Evolutionary conservation across 306 rosid species (phyloP), one percentile per base, ranked within the genome.

Genomic region (Luffa acutangula): DNA sequence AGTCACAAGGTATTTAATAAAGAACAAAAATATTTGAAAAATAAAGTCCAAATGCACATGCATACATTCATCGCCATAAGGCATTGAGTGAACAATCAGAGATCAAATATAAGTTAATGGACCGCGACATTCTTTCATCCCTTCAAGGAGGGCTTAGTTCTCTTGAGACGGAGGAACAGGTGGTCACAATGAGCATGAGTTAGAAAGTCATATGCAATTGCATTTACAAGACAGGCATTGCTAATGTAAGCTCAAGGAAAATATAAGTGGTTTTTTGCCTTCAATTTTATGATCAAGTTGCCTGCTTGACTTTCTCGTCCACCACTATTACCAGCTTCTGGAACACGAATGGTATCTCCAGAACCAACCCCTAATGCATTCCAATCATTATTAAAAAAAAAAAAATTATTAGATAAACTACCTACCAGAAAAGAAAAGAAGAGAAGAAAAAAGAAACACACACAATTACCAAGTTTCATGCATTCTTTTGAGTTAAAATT

Each of bases 281-380:
- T 95, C 80, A 95, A 79, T 85, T 89, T 91, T 76, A 95, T 92
- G 83, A 86, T 84, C 69, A 95, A 83, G 86, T 86, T 90, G 83
- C 99, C 97, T 74, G 95, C 77, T 43, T 80, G 93, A 67, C 86
- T 90, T 81, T 93, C 91, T 81, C 83, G 85, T 81, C 90, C 86
- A 60, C 91, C 96, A 56, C 89, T 85, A 90, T 87, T 88, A 80
- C 99, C 99, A 83, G 91, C 99, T 85, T 87, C 96, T 49, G 97
- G 97, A 72, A 95, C 93, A 82, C 94, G 92, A 82, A 95, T 93
- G 78, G 96, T 90, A 85, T 95, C 99, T 74, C 97, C 99, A 14
- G 91, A 84, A 80, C 90, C 97, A 82, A 95, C 94, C 37, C 99
- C 99, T 95, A 78, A 42, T 49, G 75, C 87, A 87, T 73, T 84